Conservation (phyloP, 2,329 filamentous ascomycete species). For the Colletotrichum brevisporum region DNA sequence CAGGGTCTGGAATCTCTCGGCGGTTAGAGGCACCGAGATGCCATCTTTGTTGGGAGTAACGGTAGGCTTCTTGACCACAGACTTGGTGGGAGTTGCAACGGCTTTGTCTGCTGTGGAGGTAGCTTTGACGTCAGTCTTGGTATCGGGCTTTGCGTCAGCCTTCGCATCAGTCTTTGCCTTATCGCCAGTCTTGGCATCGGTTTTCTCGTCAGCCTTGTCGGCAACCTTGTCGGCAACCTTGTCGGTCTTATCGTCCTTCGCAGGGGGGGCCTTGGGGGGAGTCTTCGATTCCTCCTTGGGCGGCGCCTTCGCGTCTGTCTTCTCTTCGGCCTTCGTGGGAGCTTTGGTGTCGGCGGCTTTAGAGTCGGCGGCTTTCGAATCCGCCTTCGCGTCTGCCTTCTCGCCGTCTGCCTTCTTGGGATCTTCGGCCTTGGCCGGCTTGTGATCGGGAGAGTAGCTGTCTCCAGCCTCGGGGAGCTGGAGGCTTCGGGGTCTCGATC, state of each 20-base stretch:
- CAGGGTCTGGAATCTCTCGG: slow-evolving; percentile 86
- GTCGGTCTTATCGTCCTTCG: slow-evolving; percentile 48
- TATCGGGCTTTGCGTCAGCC: slow-evolving; percentile 44
- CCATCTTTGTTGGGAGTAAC: slow-evolving; percentile 81
- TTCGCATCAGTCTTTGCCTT: slow-evolving; percentile 45
- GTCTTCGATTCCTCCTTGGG: slow-evolving; percentile 43
- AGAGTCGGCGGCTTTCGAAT: slow-evolving; percentile 40
- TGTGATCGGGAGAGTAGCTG: slow-evolving; percentile 55
- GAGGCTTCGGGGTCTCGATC: slow-evolving; percentile 78
- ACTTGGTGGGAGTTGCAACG: slow-evolving; percentile 53
- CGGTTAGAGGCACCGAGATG: slow-evolving; percentile 80
- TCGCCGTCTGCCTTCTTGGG: slow-evolving; percentile 39
- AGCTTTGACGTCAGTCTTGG: slow-evolving; percentile 40
- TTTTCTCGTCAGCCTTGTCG: slow-evolving; percentile 44
- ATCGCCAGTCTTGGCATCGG: slow-evolving; percentile 41
- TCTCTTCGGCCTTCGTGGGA: slow-evolving; percentile 48
- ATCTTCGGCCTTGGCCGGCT: slow-evolving; percentile 48
- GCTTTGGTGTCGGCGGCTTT: slow-evolving; percentile 37
- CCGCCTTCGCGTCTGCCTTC: slow-evolving; percentile 43
- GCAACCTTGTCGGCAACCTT: slow-evolving; percentile 50
- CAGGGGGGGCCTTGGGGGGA: slow-evolving; percentile 32
- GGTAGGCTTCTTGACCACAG: slow-evolving; percentile 62
- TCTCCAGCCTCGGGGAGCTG: slow-evolving; percentile 81
- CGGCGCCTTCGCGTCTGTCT: slow-evolving; percentile 47
- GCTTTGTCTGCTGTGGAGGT: slow-evolving; percentile 40